Evolutionary conservation across 805 yeast genomes (phyloP), one percentile per base, ranked within the genome.

Genomic region (Danielia oregonensis): DNA sequence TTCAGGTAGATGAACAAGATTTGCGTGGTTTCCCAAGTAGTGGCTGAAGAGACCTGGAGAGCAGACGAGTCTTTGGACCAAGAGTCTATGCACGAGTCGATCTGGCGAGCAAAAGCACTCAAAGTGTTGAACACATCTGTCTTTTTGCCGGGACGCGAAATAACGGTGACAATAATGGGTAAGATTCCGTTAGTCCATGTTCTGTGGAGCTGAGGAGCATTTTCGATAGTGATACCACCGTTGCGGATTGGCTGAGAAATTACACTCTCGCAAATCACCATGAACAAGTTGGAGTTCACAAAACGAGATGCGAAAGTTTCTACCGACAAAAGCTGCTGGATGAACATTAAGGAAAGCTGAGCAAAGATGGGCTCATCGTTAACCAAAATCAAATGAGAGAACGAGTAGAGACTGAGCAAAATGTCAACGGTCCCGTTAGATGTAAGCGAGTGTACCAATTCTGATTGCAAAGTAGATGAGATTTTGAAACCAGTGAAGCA

Each of bases 111-210:
- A 57, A 85, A 89, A 21, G 76, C 70, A 14, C 73, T 65, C 3
- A 80, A 65, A 41, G 86, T 83, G 29, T 76, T 61, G 39, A 82
- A 72, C 6, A 79, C 61, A 37, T 86, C 93, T 2, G 82, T 65
- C 27, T 76, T 68, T 1, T 71, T 70, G 1, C 91, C 91, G 39
- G 87, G 75, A 31, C 70, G 73, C 17, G 79, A 68, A 25, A 86
- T 52, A 11, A 86, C 57, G 1, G 75, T 63, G 32, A 86, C 60
- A 14, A 83, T 61, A 4, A 86, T 74, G 0, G 93, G 79, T 19
- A 89, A 63, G 12, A 89, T 59, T 1, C 96, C 95, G 49, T 81
- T 78, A n/a, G 78, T 73, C 97, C 97, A 89, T n/a, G 85, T 64
- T 33, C 74, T 70, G 54, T 88, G 91, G 39, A 84, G 59, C 30